phyloP scores from a whole-genome alignment of 805 yeast genomes.

The Debaryomyces castellii region DNA sequence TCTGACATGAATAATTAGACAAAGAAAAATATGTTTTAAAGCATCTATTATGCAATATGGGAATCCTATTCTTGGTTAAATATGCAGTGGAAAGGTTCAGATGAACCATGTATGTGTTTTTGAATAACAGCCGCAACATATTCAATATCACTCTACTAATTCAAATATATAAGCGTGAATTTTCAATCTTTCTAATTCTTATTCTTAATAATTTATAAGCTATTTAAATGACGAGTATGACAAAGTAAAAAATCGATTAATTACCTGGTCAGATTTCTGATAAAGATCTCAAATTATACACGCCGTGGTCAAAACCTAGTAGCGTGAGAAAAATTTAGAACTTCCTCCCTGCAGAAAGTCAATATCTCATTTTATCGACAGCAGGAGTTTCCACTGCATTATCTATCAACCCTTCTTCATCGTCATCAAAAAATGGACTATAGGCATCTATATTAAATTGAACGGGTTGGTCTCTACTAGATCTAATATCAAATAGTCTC shows the following conservation, averaged over 20 bases:
- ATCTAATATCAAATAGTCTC: constrained; percentile 11
- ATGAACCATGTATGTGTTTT: neutral
- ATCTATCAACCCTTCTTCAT: neutral
- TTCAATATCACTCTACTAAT: neutral
- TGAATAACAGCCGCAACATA: neutral
- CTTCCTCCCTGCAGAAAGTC: neutral
- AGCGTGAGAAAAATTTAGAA: neutral
- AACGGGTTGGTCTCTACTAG: constrained; percentile 2
- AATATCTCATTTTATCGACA: neutral
- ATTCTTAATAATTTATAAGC: neutral
- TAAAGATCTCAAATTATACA: neutral
- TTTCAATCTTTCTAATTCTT: neutral
- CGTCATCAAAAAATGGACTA: neutral
- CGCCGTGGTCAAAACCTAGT: neutral
- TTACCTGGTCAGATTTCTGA: neutral
- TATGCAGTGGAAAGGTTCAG: neutral
- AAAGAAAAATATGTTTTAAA: neutral
- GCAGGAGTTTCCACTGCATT: neutral
- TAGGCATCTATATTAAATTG: neutral
- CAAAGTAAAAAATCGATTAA: too few relatives aligned
- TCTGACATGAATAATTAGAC: neutral
- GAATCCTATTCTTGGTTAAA: neutral
- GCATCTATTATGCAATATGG: neutral
- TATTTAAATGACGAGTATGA: too few relatives aligned
- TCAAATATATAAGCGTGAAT: neutral